Evolutionary conservation across 345 rosid species (phyloP).

Genomic region (Rhodamnia argentea): DNA sequence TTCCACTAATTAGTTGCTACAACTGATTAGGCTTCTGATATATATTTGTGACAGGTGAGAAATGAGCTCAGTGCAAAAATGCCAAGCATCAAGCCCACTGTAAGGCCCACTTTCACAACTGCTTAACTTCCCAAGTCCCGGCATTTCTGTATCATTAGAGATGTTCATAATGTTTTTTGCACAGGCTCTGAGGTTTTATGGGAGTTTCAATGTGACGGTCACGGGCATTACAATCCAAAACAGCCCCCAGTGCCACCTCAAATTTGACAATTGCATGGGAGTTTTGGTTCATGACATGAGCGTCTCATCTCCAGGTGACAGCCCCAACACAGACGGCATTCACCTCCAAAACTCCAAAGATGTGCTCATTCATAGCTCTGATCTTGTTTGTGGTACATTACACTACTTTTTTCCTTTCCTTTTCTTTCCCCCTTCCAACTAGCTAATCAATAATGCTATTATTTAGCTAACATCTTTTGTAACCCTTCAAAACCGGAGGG

Average conservation of each 20-base stretch:
- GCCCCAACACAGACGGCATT: conserved; percentile 98
- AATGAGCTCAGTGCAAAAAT: conserved; percentile 50
- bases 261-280: conserved; percentile 82
- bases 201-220: conserved; percentile 81
- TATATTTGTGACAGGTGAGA: conserved; percentile 41
- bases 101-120: conserved; percentile 25
- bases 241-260: conserved; percentile 98
- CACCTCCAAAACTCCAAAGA: conserved; percentile 85
- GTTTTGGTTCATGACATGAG: conserved; percentile 68
- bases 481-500: background rate
- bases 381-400: conserved; percentile 74
- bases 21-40: background rate
- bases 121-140: background rate
- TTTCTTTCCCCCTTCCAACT: background rate
- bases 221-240: conserved; percentile 83
- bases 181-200: conserved; percentile 90
- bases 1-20: background rate
- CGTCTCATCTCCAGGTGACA: conserved; percentile 72
- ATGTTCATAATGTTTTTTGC: background rate
- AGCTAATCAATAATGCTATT: background rate
- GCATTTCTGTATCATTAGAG: background rate
- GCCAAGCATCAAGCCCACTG: conserved; percentile 89
- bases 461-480: background rate
- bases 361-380: conserved; percentile 56
- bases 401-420: conserved; percentile 7